Percentiles rank a stretch among this genome's conserved stretches.
Evolutionary conservation across 352 stramenopile genomes (phyloP).

Genomic region (Plasmopara viticola): DNA sequence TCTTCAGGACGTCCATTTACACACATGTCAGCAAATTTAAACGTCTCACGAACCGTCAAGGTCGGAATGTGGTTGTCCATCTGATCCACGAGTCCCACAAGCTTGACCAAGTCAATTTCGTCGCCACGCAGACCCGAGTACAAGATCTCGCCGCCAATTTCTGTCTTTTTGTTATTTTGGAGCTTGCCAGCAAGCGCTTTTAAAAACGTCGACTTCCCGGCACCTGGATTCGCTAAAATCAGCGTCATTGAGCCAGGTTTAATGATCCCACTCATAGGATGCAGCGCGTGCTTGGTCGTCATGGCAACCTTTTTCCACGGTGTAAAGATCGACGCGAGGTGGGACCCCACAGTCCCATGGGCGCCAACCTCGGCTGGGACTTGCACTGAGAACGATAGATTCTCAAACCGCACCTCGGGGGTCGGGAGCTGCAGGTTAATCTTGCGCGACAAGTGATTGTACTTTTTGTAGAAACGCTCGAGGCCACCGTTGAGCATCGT

Average conservation of each 20-base stretch:
- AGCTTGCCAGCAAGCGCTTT: conserved; percentile 67
- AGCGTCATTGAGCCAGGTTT: conserved; percentile 43
- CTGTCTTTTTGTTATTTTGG: conserved; percentile 33
- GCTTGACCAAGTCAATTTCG: conserved; percentile 60
- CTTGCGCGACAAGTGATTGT: conserved; percentile 62
- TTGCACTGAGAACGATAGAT: conserved; percentile 59
- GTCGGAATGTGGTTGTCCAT: conserved; percentile 26
- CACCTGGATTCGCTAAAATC: conserved; percentile 62
- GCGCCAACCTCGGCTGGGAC: conserved; percentile 36
- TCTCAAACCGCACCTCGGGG: conserved; percentile 68
- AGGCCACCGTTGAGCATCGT: conserved; percentile 58
- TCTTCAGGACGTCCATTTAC: conserved; percentile 42
- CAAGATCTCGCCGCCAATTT: conserved; percentile 50
- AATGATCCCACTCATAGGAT: conserved; percentile 86
- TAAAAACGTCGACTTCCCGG: conserved; percentile 73
- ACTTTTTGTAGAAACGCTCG: conserved; percentile 81
- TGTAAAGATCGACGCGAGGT: conserved; percentile 39
- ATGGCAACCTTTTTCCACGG: conserved; percentile 44
- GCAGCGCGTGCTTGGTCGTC: conserved; percentile 44
- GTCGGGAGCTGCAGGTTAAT: conserved; percentile 33
- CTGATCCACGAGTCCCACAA: conserved; percentile 53
- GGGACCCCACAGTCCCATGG: conserved; percentile 49
- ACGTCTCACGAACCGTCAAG: conserved; percentile 22
- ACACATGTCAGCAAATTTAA: conserved; percentile 26
- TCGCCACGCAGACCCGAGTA: conserved; percentile 50